Conservation (phyloP, 2,329 filamentous ascomycete genomes). For the Fusarium oxysporum region DNA sequence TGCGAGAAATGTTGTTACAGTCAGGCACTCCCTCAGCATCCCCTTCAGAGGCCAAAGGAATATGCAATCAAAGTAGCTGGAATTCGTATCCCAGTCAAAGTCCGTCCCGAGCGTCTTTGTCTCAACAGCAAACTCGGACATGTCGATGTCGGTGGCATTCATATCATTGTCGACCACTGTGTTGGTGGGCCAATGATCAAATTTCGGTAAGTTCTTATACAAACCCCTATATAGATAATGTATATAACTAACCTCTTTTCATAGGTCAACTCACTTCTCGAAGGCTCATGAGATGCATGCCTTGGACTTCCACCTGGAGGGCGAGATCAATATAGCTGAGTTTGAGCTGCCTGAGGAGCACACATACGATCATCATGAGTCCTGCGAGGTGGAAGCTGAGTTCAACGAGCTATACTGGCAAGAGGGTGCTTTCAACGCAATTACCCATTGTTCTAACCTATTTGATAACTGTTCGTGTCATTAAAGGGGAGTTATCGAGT, state of each 20-base stretch:
- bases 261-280: constrained; percentile 34
- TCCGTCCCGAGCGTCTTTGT: constrained; percentile 21
- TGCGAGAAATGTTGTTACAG: constrained; percentile 17
- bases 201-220: constrained; percentile 22
- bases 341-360: background rate
- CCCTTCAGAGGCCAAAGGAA: background rate
- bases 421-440: constrained; percentile 5
- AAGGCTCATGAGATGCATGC: constrained; percentile 22
- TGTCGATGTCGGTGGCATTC: constrained; percentile 23
- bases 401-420: background rate
- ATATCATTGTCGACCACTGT: constrained; percentile 31
- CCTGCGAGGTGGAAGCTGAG: background rate
- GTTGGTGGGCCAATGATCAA: constrained; percentile 10
- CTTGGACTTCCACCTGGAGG: constrained; percentile 1
- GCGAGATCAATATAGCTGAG: background rate
- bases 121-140: constrained; percentile 24
- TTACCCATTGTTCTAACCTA: constrained; percentile 8
- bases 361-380: background rate
- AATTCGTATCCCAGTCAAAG: constrained; percentile 9
- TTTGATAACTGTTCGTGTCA: constrained; percentile 27
- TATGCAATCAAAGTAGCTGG: constrained; percentile 8
- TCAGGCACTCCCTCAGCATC: background rate
- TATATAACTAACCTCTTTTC: constrained; percentile 3
- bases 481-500: background rate
- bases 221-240: background rate